Evolutionary conservation across 108 stramenopile species (phyloP), one percentile per base, ranked within the genome.

Genomic region (Bacterosira constricta): DNA sequence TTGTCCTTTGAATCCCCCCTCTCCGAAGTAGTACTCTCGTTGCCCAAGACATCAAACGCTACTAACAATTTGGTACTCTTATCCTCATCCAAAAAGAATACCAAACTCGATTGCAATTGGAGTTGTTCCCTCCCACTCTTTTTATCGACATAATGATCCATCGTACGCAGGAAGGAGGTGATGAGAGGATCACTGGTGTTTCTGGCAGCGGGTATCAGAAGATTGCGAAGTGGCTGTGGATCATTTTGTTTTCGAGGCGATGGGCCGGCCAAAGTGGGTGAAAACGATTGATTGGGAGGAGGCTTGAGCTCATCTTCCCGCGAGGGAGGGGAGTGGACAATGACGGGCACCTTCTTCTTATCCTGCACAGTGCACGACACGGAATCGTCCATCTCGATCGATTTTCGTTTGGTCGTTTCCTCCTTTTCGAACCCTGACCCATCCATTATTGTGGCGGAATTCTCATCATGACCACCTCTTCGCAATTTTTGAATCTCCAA

Each of bases 81-180:
- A 21, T 86, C 85, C 1, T 77, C 50, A 69, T 89, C 85, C 29
- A 85, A 71, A 60, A 91, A 87, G 44, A 91, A 75, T 56, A 91
- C 59, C 18, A 89, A 61, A 47, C 85, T 69, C 4, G 81, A 86
- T 36, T 76, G 57, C 50, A 57, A 0, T 13, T 56, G 10, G 36
- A 42, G 47, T 58, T 82, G 76, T 51, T 88, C 85, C 44, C 56
- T 38, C 6, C 45, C 38, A 12, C 77, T 58, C 1, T 75, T 66
- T 0, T 72, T 58, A n/a, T n/a, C n/a, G n/a, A n/a, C n/a, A 2
- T 66, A 59, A 11, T 49, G 25, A 37, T 84, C 69, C 81, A 83
- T 71, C 58, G 58, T 63, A 35, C 67, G 52, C 32, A 86, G 27
- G 66, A 86, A 86, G 18, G 81, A 70, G 27, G 36, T 35, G 32